These are phyloP conservation scores for Hawksworthiomyces lignivorus DNA, from an alignment of 2,329 filamentous ascomycete species.

Conservation along the genomic window DNA sequence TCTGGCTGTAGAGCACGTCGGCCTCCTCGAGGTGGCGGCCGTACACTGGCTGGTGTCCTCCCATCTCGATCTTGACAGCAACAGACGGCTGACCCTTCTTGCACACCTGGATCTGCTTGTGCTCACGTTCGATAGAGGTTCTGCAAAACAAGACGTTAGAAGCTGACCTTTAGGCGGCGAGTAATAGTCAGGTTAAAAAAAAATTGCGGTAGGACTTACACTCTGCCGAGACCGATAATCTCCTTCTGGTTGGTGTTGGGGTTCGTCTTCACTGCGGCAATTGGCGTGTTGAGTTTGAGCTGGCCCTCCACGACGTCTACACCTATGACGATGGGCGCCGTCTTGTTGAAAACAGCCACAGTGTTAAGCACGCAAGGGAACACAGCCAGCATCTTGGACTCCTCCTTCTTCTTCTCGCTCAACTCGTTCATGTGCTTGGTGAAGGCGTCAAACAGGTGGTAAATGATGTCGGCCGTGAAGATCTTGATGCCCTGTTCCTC, in stretches of 20 bases:
- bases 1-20: conserved; percentile 78
- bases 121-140: conserved; percentile 93
- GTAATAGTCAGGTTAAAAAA: conserved; percentile 4
- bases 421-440: conserved; percentile 88
- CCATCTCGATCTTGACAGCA: conserved; percentile 94
- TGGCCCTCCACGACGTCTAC: conserved; percentile 91
- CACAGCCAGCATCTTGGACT: conserved; percentile 89
- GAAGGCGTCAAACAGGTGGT: conserved; percentile 95
- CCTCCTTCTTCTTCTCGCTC: conserved; percentile 87
- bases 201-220: conserved; percentile 53
- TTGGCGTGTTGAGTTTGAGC: conserved; percentile 78
- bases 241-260: conserved; percentile 74
- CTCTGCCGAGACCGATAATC: conserved; percentile 77
- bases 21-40: conserved; percentile 91
- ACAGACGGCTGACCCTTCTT: conserved; percentile 98
- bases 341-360: conserved; percentile 98
- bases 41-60: conserved; percentile 83
- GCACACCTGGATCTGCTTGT: conserved; percentile 86
- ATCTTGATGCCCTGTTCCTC: conserved; percentile 95
- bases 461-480: conserved; percentile 98
- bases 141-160: conserved; percentile 44
- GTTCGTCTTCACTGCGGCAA: conserved; percentile 80
- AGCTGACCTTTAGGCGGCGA: no score
- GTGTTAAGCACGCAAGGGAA: conserved; percentile 88
- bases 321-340: conserved; percentile 86